Evolutionary conservation across 1,284 basidiomycete species (phyloP).

Genomic region (Marasmius oreades): DNA sequence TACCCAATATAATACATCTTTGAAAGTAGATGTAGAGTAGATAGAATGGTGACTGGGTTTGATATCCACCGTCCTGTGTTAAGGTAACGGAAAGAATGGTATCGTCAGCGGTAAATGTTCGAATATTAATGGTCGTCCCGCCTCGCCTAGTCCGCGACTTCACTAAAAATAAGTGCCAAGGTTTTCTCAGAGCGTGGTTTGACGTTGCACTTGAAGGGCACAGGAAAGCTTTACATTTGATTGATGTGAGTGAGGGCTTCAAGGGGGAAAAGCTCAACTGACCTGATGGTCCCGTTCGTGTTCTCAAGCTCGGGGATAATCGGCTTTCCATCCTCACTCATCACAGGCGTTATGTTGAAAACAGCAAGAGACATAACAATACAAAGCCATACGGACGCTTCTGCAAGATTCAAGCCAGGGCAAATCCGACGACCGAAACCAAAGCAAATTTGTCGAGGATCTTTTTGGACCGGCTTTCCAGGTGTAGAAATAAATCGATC

Average conservation of each 20-base stretch:
- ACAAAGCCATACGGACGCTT: conserved; percentile 15
- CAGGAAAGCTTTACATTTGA: conserved; percentile 11
- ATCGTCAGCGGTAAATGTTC: too few relatives aligned
- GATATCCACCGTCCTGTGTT: too few relatives aligned
- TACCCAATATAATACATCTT: too few relatives aligned
- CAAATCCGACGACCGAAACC: conserved; percentile 17
- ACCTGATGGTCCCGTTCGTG: conserved; percentile 17
- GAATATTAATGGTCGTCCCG: background rate
- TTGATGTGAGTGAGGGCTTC: background rate
- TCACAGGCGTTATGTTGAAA: conserved; percentile 14
- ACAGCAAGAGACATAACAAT: conserved; percentile 15
- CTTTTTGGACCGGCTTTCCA: conserved; percentile 11
- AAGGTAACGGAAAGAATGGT: too few relatives aligned
- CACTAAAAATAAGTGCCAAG: conserved; percentile 11
- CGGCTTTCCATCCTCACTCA: conserved; percentile 13
- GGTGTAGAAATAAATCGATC: conserved; percentile 12
- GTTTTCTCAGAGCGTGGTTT: conserved; percentile 15
- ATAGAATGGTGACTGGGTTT: too few relatives aligned
- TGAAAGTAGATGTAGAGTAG: too few relatives aligned
- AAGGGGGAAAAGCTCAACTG: background rate
- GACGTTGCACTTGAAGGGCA: conserved; percentile 13
- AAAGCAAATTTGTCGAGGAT: conserved; percentile 15
- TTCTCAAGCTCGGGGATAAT: conserved; percentile 17
- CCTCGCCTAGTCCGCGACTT: conserved; percentile 1
- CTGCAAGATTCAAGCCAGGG: conserved; percentile 16